phyloP scores from a whole-genome alignment of 2,329 filamentous ascomycete species.

The Fusarium camptoceras region DNA sequence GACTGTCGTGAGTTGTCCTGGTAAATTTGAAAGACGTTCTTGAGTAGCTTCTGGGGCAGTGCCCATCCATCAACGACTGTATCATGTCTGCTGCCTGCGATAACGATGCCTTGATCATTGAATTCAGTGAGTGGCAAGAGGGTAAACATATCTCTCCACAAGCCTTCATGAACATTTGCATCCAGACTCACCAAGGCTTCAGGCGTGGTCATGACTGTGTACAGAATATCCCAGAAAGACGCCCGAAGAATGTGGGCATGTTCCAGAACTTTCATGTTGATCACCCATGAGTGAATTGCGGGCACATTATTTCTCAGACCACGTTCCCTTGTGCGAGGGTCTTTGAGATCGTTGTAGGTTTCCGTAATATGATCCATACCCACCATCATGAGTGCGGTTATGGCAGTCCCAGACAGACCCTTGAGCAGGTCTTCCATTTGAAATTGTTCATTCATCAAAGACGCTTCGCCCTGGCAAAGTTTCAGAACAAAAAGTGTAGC shows the following conservation, averaged over 20 bases:
- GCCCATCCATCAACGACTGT: constrained; percentile 66
- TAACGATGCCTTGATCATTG: constrained; percentile 63
- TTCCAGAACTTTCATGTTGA: constrained; percentile 66
- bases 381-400: constrained; percentile 55
- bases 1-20: constrained; percentile 65
- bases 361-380: constrained; percentile 59
- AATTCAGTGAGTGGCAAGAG: constrained; percentile 72
- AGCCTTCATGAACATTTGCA: constrained; percentile 62
- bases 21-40: constrained; percentile 69
- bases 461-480: constrained; percentile 56
- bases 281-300: constrained; percentile 67
- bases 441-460: constrained; percentile 53
- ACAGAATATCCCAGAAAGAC: constrained; percentile 71
- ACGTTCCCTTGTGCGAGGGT: constrained; percentile 58
- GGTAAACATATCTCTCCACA: constrained; percentile 70
- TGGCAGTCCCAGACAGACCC: constrained; percentile 53
- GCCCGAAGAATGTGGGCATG: constrained; percentile 61
- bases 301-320: constrained; percentile 63
- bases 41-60: constrained; percentile 68
- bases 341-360: constrained; percentile 63
- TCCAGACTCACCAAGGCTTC: constrained; percentile 54
- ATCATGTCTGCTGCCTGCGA: constrained; percentile 50
- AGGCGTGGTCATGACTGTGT: constrained; percentile 56
- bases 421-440: constrained; percentile 63
- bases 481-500: constrained; percentile 54